Evolutionary conservation across 805 yeast genomes (phyloP).

Genomic region (Saccharomycopsis sp.): DNA sequence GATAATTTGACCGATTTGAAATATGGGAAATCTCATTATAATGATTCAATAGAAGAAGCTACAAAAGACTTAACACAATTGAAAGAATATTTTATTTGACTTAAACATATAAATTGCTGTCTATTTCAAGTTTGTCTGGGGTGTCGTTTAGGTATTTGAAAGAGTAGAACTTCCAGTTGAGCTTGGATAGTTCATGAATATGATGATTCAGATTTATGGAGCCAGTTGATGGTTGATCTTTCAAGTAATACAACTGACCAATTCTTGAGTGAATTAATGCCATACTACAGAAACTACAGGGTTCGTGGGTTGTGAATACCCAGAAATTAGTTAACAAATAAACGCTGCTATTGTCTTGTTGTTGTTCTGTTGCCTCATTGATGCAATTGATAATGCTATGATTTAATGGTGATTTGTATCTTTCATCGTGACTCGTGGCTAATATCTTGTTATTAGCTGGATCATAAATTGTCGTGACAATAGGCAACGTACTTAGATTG

Average conservation of each 20-base stretch:
- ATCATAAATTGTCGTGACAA: slow-evolving; percentile 59
- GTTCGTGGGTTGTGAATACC: slow-evolving; percentile 89
- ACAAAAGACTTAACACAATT: slow-evolving; percentile 2
- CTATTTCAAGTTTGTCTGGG: too few relatives aligned
- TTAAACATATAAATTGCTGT: too few relatives aligned
- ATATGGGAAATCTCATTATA: slow-evolving; percentile 3
- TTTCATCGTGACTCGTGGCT: slow-evolving; percentile 34
- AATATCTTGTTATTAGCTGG: slow-evolving; percentile 39
- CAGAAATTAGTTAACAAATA: slow-evolving; percentile 74
- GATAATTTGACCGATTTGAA: slow-evolving; percentile 9
- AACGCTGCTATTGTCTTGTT: slow-evolving; percentile 22
- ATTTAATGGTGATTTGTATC: slow-evolving; percentile 45
- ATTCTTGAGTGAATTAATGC: slow-evolving; percentile 89
- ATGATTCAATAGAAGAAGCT: slow-evolving; percentile 3
- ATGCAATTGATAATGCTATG: slow-evolving; percentile 79
- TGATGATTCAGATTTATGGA: slow-evolving; percentile 50
- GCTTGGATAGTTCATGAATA: slow-evolving; percentile 63
- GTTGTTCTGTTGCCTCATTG: slow-evolving; percentile 33
- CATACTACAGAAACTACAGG: slow-evolving; percentile 96
- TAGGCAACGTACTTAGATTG: slow-evolving; percentile 32
- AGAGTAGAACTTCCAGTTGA: slow-evolving; percentile 85
- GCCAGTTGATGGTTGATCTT: slow-evolving; percentile 44
- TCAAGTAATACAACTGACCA: slow-evolving; percentile 55
- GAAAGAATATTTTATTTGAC: too few relatives aligned
- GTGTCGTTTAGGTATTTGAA: slow-evolving; percentile 40